These are phyloP conservation scores for Trichoderma guizhouense DNA, from an alignment of 2,329 filamentous ascomycete species.

Conservation along the genomic window DNA sequence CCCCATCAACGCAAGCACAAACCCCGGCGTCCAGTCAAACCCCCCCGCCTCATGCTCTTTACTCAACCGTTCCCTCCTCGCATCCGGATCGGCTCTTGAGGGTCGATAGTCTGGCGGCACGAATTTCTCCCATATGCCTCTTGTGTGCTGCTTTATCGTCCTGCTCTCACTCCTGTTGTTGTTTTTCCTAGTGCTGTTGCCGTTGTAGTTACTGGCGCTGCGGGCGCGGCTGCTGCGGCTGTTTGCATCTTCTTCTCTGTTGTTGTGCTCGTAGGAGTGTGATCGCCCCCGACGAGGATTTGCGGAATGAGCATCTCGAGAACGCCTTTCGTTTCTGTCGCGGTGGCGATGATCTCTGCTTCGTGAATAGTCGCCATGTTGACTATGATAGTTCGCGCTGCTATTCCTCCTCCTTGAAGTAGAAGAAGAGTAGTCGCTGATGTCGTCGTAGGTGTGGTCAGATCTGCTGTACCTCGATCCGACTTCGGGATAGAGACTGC, in stretches of 20 bases:
- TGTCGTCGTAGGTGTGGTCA: background rate
- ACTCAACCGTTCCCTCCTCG: background rate
- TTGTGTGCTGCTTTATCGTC: background rate
- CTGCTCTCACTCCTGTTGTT: background rate
- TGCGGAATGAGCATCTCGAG: background rate
- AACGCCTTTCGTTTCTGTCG: background rate
- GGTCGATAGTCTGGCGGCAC: background rate
- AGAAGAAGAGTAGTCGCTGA: background rate
- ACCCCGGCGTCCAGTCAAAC: constrained; percentile 17
- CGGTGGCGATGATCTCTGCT: background rate
- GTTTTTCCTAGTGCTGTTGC: background rate
- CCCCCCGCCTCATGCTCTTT: constrained; percentile 18
- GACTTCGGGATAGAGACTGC: background rate
- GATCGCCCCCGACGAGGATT: background rate
- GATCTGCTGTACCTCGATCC: background rate
- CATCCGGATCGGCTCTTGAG: constrained; percentile 11
- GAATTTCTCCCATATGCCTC: background rate
- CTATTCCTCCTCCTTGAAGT: background rate
- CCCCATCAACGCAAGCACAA: constrained; percentile 17
- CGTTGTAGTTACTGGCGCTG: background rate
- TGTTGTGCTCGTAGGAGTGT: background rate
- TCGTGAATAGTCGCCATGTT: background rate
- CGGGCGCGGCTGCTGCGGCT: background rate
- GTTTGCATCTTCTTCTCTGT: background rate
- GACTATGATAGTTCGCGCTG: background rate